Base-by-base conservation (phyloP, 2,329 filamentous ascomycete genomes). In the Sphaerulina vaccinii region DNA sequence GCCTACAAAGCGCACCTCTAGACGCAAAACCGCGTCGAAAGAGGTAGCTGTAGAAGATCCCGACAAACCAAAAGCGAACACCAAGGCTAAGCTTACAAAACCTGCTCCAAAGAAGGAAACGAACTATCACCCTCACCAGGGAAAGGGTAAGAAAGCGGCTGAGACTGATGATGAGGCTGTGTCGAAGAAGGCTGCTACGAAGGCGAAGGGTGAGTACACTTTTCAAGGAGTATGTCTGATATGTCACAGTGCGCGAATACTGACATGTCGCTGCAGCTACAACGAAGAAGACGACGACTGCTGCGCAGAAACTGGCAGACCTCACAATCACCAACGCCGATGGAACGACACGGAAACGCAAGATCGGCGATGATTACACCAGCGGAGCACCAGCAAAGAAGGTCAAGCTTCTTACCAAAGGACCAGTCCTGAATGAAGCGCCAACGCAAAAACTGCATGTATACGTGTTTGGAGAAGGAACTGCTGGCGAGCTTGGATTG, bases 401-500 rank as follows among this genome's bases (percentile, higher is more conserved):
- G 54, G 57, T 60, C 51, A 63, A 62, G 53, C 49, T 59, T 16
- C 56, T 65, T 39, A 56, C 41, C 36, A 64, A 64, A 50, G 64
- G 63, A 21, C 60, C 60, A 5, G 65, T 79, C 54, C 82, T 88
- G 72, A 90, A 90, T 68, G 68, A 79, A 19, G 75, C 79, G 13
- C 86, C 86, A 3, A 81, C 77, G 0, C 70, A 82, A 59, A 74
- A 76, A 21, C 78, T 93, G 52, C 83, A 91, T 64, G 75, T 93
- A 53, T 92, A 85, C 65, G 86, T 91, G 46, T 92, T 89, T 62
- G 89, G 89, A 46, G 87, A 90, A 68, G 88, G 88, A 32, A 81
- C 81, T 55, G 84, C 83, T n/a, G 88, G 88, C 60, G 89, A 95
- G 73, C 84, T 95, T 38, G 89, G 88, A 32, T 80, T 95, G 15